phyloP scores from a whole-genome alignment of 768 basidiomycete species.

The Omphalotus guepiniiformis region DNA sequence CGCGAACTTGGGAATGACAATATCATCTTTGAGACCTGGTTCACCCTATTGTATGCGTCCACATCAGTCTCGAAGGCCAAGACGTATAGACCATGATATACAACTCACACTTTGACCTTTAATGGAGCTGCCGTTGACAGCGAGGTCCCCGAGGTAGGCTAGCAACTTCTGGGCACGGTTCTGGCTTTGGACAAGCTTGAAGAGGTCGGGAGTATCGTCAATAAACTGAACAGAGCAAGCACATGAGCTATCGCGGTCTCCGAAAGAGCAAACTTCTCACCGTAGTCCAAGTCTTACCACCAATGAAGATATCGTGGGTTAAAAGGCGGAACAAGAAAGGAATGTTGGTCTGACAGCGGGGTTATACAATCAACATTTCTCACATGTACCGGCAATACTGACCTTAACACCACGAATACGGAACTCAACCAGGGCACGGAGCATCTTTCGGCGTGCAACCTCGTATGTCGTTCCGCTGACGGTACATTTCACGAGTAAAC shows the following conservation, averaged over 20 bases:
- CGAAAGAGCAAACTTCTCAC: constrained; percentile 31
- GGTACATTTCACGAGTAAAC: constrained; percentile 92
- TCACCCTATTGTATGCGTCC: constrained; percentile 62
- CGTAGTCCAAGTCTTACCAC: constrained; percentile 98
- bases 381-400: constrained; percentile 6
- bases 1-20: constrained; percentile 75
- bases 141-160: constrained; percentile 94
- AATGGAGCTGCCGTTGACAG: constrained; percentile 97
- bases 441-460: constrained; percentile 98
- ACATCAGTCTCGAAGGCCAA: neutral
- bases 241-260: neutral
- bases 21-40: constrained; percentile 88
- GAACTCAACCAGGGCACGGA: constrained; percentile 99
- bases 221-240: constrained; percentile 65
- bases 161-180: constrained; percentile 98
- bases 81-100: neutral
- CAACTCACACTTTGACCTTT: constrained; percentile 74
- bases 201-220: constrained; percentile 98
- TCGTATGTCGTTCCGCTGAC: constrained; percentile 98
- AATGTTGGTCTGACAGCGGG: constrained; percentile 78
- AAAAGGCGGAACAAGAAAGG: constrained; percentile 98
- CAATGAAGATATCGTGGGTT: constrained; percentile 94
- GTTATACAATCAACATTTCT: neutral
- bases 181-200: constrained; percentile 96
- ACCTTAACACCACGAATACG: constrained; percentile 98